Evolutionary conservation across 345 rosid genomes (phyloP), one percentile per base, ranked within the genome.

Genomic region (Mercurialis annua): DNA sequence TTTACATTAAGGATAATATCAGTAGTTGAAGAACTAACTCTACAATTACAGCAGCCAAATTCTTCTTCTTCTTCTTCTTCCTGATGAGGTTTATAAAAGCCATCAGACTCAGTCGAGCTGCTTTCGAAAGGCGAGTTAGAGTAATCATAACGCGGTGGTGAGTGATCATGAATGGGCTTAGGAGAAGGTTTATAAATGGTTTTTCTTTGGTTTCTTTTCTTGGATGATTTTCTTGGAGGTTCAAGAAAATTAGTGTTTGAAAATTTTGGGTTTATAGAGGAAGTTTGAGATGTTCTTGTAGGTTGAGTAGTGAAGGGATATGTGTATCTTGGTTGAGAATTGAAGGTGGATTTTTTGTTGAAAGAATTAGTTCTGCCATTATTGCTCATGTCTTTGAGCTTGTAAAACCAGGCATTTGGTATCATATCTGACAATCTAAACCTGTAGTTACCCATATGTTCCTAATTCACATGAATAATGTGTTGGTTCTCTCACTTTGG

Each of bases 371-470:
- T 40, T 40, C 44, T 40, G 33, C 78, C 73, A 15, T n/a, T n/a
- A n/a, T 71, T 78, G 51, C 82, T 79, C 82, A 85, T 81, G 75
- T 81, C 84, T 64, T 66, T 88, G 38, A 90, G 92, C 85, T 82
- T 92, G 93, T 82, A 78, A 58, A 92, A 80, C 95, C 98, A 92
- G 51, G 91, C 85, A 76, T 86, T 85, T 17, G 98, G 95, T 69
- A 92, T 78, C 82, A 92, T 83, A 70, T 87, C 90, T 14, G 92
- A 83, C 17, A 87, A 71, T 58, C 78, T 90, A 69, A 90, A 87
- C 81, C 82, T 88, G 87, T 81, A 70, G 60, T 85, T 88, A 14
- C 95, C 92, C 98, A 92, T 89, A 4, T 40, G 12, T 3, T 40
- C 44, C 44, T 14, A 40, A 8, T 7, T 40, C 11, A 40, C 44